Percentiles rank a stretch among this genome's conserved stretches.
Evolutionary conservation across 495 filamentous ascomycete genomes (phyloP).

Genomic region (Staphylotrichum tortipilum): DNA sequence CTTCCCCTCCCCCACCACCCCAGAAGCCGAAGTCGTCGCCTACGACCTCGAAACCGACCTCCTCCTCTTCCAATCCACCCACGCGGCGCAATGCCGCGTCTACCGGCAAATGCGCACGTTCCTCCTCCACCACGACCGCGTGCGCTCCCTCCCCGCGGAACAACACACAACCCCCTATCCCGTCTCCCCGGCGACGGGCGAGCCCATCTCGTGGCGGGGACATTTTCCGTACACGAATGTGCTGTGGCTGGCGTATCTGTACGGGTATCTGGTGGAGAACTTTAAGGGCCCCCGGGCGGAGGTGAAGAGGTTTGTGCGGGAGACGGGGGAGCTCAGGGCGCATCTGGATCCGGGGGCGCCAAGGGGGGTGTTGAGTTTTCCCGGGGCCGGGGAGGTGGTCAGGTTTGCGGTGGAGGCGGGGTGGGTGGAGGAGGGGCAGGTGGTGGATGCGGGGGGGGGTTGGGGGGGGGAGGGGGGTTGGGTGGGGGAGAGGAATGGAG

Average conservation of each 20-base stretch:
- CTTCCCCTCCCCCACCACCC: background rate
- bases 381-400: conserved; percentile 35
- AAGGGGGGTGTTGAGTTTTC: conserved; percentile 29
- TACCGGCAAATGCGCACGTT: conserved; percentile 47
- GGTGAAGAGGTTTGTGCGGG: conserved; percentile 25
- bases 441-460: conserved; percentile 22
- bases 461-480: background rate
- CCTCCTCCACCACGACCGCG: conserved; percentile 29
- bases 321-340: conserved; percentile 34
- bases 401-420: conserved; percentile 36
- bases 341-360: conserved; percentile 36
- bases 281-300: conserved; percentile 29
- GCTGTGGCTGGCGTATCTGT: conserved; percentile 45
- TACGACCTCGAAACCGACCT: conserved; percentile 47
- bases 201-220: conserved; percentile 31
- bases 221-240: conserved; percentile 46
- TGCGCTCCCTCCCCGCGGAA: conserved; percentile 22
- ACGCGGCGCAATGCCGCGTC: conserved; percentile 37
- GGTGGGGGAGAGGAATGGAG: background rate
- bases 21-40: conserved; percentile 13
- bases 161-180: conserved; percentile 31
- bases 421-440: conserved; percentile 38
- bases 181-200: conserved; percentile 15
- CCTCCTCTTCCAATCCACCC: conserved; percentile 42
- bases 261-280: conserved; percentile 31